phyloP scores from a whole-genome alignment of 108 stramenopile species.

The Thalassiosira profunda region DNA sequence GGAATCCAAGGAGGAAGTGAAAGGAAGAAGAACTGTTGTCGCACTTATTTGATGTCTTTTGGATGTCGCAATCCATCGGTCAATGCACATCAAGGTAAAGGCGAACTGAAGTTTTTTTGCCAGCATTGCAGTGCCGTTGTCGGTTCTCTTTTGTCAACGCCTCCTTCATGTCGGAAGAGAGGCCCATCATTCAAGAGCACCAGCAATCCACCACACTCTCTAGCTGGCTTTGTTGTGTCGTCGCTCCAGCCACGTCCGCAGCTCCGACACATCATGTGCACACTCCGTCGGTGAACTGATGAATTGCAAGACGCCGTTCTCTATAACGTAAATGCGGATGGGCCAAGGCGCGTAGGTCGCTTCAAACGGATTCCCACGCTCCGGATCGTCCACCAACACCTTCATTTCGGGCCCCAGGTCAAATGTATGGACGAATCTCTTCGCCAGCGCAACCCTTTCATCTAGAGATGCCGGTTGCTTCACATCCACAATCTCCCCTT shows the following conservation, averaged over 20 bases:
- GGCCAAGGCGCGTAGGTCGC: slow-evolving; percentile 2
- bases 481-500: background rate
- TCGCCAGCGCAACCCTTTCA: background rate
- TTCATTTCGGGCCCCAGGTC: background rate
- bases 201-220: too few relatives aligned
- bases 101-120: too few relatives aligned
- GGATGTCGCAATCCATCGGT: too few relatives aligned
- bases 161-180: too few relatives aligned
- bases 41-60: too few relatives aligned
- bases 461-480: background rate
- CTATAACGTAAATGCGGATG: background rate
- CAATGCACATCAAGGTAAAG: too few relatives aligned
- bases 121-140: too few relatives aligned
- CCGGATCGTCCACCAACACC: slow-evolving; percentile 1
- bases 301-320: background rate
- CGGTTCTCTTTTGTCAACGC: too few relatives aligned
- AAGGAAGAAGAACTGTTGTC: too few relatives aligned
- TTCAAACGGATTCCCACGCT: background rate
- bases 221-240: background rate
- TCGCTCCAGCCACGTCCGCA: background rate
- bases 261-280: slow-evolving; percentile 3
- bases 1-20: too few relatives aligned
- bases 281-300: slow-evolving; percentile 8
- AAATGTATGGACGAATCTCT: background rate
- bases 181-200: too few relatives aligned